phyloP scores from a whole-genome alignment of 2,329 filamentous ascomycete species.

The Ilyonectria destructans region DNA sequence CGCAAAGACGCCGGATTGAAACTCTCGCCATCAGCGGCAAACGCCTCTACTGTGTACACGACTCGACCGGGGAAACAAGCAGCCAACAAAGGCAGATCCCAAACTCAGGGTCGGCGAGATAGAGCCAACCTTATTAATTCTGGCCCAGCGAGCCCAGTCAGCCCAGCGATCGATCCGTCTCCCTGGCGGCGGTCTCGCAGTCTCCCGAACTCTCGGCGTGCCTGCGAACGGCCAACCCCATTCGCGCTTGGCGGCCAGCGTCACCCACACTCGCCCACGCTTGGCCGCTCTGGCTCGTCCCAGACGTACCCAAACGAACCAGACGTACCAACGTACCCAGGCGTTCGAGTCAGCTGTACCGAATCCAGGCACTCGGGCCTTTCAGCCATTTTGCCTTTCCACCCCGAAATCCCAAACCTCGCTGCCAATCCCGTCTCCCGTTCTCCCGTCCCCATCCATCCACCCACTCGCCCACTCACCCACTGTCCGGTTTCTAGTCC shows the following conservation, averaged over 20 bases:
- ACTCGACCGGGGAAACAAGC: neutral
- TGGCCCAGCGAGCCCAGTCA: slow-evolving; percentile 12
- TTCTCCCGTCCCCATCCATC: neutral
- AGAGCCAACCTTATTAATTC: slow-evolving; percentile 13
- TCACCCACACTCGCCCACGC: slow-evolving; percentile 32
- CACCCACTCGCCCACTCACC: neutral
- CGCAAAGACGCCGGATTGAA: neutral
- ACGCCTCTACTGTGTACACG: neutral
- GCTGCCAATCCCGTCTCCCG: slow-evolving; percentile 13
- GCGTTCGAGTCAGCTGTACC: slow-evolving; percentile 49
- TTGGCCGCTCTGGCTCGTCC: slow-evolving; percentile 9
- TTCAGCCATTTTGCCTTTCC: slow-evolving; percentile 25
- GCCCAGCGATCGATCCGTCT: slow-evolving; percentile 38
- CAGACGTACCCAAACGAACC: neutral
- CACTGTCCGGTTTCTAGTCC: neutral
- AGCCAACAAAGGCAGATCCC: slow-evolving; percentile 18
- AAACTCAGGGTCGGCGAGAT: slow-evolving; percentile 12
- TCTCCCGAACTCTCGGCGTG: slow-evolving; percentile 26
- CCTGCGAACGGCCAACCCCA: slow-evolving; percentile 37
- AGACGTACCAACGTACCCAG: slow-evolving; percentile 24
- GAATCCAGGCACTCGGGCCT: slow-evolving; percentile 50
- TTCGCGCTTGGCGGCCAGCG: slow-evolving; percentile 30
- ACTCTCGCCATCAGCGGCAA: neutral
- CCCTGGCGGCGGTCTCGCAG: slow-evolving; percentile 43
- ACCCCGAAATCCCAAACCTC: slow-evolving; percentile 23